Conservation (phyloP, 2,329 filamentous ascomycete genomes). For the Sporothrix brunneoviolacea region DNA sequence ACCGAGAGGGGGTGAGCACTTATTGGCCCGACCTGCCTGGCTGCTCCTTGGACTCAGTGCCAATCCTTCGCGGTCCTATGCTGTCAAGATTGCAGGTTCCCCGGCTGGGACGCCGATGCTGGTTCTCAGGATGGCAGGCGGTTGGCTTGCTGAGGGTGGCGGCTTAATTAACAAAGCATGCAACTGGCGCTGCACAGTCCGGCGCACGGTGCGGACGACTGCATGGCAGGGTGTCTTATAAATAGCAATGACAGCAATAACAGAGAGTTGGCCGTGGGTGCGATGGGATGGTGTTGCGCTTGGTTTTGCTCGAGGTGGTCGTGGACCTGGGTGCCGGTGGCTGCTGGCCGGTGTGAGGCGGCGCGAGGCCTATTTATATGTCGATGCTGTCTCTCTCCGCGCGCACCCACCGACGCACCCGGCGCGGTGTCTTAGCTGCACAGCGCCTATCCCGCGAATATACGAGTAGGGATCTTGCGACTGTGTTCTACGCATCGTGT, state of each 20-base stretch:
- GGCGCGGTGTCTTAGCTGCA: no score
- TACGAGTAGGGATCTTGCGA: no score
- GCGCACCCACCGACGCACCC: no score
- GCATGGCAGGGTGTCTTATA: no score
- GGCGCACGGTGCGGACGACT: not conserved
- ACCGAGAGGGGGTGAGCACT: not conserved
- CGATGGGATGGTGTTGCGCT: no score
- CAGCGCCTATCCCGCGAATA: no score
- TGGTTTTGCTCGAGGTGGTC: no score
- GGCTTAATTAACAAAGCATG: not conserved
- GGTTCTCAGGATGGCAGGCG: conserved; percentile 2
- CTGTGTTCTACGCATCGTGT: no score
- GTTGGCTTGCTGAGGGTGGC: conserved; percentile 1
- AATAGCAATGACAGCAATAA: no score
- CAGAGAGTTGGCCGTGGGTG: no score
- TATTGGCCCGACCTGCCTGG: not conserved
- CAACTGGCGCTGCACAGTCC: not conserved
- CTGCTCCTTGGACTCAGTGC: not conserved
- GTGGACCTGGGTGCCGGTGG: no score
- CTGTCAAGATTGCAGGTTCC: not conserved
- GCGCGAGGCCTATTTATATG: conserved; percentile 9
- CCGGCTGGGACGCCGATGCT: not conserved
- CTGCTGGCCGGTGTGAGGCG: conserved; percentile 1
- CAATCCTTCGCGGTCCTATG: not conserved
- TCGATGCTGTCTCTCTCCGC: no score